Percentiles rank a stretch among this genome's conserved stretches.
Evolutionary conservation across 768 basidiomycete genomes (phyloP).

Genomic region (Cystofilobasidium ferigula): DNA sequence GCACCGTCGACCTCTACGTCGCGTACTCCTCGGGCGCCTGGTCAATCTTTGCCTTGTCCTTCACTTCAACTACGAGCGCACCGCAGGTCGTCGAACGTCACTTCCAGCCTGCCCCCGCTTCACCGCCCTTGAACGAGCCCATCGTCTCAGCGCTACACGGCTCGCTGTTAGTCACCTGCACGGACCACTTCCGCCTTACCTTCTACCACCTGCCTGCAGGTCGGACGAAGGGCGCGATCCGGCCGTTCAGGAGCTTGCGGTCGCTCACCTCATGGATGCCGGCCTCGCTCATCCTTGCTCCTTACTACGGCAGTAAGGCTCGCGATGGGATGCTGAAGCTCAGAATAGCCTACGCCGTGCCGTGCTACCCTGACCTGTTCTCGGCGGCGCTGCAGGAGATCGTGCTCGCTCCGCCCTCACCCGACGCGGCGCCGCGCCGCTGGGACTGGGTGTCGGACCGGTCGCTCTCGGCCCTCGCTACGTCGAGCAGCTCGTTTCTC

Average conservation of each 20-base stretch:
- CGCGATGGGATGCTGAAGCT: not conserved
- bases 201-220: constrained; percentile 13
- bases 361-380: constrained; percentile 19
- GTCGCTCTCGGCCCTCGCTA: constrained; percentile 1
- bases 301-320: not conserved
- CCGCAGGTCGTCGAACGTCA: not conserved
- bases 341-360: constrained; percentile 13
- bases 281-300: constrained; percentile 1
- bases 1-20: constrained; percentile 3
- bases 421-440: not conserved
- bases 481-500: not conserved
- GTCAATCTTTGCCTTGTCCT: constrained; percentile 10
- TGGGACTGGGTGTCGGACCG: constrained; percentile 5
- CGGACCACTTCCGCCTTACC: constrained; percentile 16
- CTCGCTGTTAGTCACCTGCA: constrained; percentile 21
- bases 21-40: constrained; percentile 17
- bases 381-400: constrained; percentile 8
- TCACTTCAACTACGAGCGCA: not conserved
- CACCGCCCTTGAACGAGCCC: constrained; percentile 4
- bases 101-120: constrained; percentile 20
- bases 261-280: constrained; percentile 20
- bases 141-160: constrained; percentile 16
- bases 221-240: not conserved
- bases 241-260: constrained; percentile 10
- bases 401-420: not conserved